phyloP scores from a whole-genome alignment of 2,329 filamentous ascomycete species.

The Cryphonectria carpinicola region DNA sequence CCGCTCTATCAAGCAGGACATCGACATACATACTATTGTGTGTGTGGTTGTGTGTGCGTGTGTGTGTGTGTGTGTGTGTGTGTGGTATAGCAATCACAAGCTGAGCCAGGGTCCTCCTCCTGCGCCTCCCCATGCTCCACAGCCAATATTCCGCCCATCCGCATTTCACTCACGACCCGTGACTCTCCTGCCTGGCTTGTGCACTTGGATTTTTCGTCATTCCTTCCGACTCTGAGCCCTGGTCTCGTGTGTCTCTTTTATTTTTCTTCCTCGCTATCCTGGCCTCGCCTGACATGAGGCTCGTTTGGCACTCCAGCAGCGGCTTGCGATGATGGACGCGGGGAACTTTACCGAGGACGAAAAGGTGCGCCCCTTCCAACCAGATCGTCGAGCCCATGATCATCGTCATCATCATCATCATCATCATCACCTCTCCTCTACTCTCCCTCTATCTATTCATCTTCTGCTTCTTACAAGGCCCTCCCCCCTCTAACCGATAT shows the following conservation, averaged over 20 bases:
- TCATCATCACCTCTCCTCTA: constrained; percentile 18
- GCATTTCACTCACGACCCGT: constrained; percentile 12
- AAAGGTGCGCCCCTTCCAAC: constrained; percentile 48
- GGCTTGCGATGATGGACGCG: constrained; percentile 44
- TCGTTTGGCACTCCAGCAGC: constrained; percentile 16
- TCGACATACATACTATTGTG: not conserved
- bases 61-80: not conserved
- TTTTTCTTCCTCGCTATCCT: constrained; percentile 3
- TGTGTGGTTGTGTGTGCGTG: not conserved
- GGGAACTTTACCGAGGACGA: constrained; percentile 51
- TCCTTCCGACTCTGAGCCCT: constrained; percentile 10
- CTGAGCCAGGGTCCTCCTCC: constrained; percentile 13
- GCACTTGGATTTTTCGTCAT: constrained; percentile 18
- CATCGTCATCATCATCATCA: not conserved
- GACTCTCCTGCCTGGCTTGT: constrained; percentile 23
- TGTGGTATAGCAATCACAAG: constrained; percentile 19
- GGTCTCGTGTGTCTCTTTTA: not conserved
- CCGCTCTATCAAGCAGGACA: not conserved
- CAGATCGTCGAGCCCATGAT: constrained; percentile 6
- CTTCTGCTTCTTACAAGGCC: not conserved
- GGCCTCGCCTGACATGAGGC: constrained; percentile 27
- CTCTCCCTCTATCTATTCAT: not conserved
- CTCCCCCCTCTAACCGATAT: not conserved
- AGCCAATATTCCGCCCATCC: constrained; percentile 18
- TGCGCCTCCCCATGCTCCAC: constrained; percentile 19